A percentile compares a stretch with the other conserved stretches of the same genome.
These are phyloP conservation scores for Paraphoma sp. DNA, from an alignment of 2,329 filamentous ascomycete species.

Conservation along the genomic window DNA sequence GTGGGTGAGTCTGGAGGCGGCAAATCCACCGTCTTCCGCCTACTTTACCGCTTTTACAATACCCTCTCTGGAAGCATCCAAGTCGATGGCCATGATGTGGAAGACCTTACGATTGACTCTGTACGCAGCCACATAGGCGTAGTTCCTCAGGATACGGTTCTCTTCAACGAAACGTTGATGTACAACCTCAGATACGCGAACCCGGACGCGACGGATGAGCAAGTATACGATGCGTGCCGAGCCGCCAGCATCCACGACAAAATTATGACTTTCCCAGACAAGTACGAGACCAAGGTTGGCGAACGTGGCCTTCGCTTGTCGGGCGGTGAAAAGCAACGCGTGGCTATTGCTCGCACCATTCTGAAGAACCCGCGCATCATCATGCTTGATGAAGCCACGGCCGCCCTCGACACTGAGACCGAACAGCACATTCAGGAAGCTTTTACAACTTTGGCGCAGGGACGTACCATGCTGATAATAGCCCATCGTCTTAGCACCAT, in stretches of 20 bases:
- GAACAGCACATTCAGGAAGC: conserved; percentile 93
- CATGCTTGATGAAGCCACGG: conserved; percentile 91
- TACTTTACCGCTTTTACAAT: conserved; percentile 97
- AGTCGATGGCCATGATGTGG: conserved; percentile 83
- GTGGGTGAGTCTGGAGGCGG: conserved; percentile 97
- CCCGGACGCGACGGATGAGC: conserved; percentile 77
- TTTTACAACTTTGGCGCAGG: conserved; percentile 79
- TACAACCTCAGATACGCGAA: conserved; percentile 94
- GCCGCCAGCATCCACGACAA: conserved; percentile 93
- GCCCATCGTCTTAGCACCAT: conserved; percentile 72
- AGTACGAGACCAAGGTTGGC: conserved; percentile 88
- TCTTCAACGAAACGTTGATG: conserved; percentile 95
- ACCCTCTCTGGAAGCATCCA: conserved; percentile 78
- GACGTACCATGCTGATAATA: conserved; percentile 93
- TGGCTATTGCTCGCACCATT: conserved; percentile 91
- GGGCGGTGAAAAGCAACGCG: conserved; percentile 90
- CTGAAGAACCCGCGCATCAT: conserved; percentile 92
- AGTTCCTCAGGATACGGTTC: conserved; percentile 92
- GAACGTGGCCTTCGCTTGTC: conserved; percentile 87
- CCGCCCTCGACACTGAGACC: conserved; percentile 87
- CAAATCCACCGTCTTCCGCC: conserved; percentile 94
- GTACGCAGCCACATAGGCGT: conserved; percentile 90
- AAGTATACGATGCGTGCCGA: conserved; percentile 80
- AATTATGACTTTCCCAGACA: conserved; percentile 86
- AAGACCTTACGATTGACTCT: conserved; percentile 91